These are phyloP conservation scores for Suzukiozyma palmioleophila DNA, from an alignment of 1,139 yeast species.

Conservation along the genomic window DNA sequence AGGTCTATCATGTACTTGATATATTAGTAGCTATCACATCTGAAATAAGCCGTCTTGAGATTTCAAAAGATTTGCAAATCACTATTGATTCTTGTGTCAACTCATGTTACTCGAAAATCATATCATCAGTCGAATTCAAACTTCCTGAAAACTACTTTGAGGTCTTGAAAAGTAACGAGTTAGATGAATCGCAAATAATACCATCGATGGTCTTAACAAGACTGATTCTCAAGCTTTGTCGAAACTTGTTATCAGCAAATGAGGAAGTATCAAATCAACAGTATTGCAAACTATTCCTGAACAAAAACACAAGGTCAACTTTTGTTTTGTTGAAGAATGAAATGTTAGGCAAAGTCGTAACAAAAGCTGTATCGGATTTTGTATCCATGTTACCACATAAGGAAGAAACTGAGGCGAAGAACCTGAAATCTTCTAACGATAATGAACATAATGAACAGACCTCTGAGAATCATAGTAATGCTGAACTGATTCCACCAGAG, in stretches of 20 bases:
- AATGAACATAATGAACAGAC: too few species aligned
- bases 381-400: too few species aligned
- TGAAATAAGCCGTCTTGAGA: slow-evolving; percentile 1
- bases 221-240: slow-evolving; percentile 19
- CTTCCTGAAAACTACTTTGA: background rate
- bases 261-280: slow-evolving; percentile 11
- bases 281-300: slow-evolving; percentile 20
- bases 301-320: slow-evolving; percentile 10
- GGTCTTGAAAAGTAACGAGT: background rate
- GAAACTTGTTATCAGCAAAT: slow-evolving; percentile 10
- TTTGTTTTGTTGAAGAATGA: slow-evolving; percentile 24
- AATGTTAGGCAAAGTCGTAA: slow-evolving; percentile 18
- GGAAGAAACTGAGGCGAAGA: too few species aligned
- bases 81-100: background rate
- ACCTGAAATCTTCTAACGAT: too few species aligned
- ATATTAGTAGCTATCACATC: slow-evolving; percentile 8
- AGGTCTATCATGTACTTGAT: slow-evolving; percentile 13
- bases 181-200: slow-evolving; percentile 15
- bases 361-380: background rate
- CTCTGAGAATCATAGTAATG: too few species aligned
- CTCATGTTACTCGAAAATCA: background rate
- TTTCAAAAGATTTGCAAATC: background rate
- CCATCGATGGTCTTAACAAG: slow-evolving; percentile 23
- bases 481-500: too few species aligned
- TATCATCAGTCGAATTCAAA: background rate